These are phyloP conservation scores for Salvia sclarea DNA, from an alignment of 305 asterid genomes.

Conservation along the genomic window DNA sequence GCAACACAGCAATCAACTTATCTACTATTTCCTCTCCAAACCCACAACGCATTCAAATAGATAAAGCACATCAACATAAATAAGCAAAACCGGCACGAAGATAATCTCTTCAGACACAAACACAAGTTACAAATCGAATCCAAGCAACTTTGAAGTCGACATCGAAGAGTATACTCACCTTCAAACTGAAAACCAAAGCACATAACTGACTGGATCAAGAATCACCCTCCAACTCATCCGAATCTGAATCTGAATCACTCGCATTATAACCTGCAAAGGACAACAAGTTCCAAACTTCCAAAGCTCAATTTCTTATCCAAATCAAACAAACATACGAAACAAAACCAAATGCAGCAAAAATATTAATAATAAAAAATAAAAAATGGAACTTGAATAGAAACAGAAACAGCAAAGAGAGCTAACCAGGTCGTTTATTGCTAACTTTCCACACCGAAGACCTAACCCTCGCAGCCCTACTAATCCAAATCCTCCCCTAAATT, in stretches of 20 bases:
- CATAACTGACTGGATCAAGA: slow-evolving; percentile 24
- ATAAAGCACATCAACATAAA: background rate
- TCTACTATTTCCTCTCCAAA: background rate
- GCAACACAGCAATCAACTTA: background rate
- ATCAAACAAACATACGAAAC: background rate
- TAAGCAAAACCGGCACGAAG: too few relatives aligned
- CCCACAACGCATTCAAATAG: background rate
- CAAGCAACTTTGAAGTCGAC: background rate
- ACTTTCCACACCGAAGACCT: slow-evolving; percentile 72
- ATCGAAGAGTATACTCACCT: slow-evolving; percentile 30
- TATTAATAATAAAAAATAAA: background rate
- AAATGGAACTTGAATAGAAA: background rate
- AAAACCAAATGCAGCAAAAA: background rate
- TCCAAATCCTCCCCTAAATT: slow-evolving; percentile 60
- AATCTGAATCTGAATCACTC: slow-evolving; percentile 79
- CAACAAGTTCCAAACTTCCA: slow-evolving; percentile 10
- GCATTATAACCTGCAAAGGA: slow-evolving; percentile 59
- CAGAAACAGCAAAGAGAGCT: background rate
- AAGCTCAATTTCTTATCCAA: background rate
- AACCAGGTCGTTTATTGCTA: slow-evolving; percentile 72
- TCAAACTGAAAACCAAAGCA: slow-evolving; percentile 21
- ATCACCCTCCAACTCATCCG: slow-evolving; percentile 49
- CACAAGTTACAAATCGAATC: background rate
- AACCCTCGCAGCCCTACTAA: slow-evolving; percentile 56
- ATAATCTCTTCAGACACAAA: too few relatives aligned